These are phyloP conservation scores for Teratosphaeria zuluensis DNA, from an alignment of 2,329 filamentous ascomycete species.

Conservation along the genomic window DNA sequence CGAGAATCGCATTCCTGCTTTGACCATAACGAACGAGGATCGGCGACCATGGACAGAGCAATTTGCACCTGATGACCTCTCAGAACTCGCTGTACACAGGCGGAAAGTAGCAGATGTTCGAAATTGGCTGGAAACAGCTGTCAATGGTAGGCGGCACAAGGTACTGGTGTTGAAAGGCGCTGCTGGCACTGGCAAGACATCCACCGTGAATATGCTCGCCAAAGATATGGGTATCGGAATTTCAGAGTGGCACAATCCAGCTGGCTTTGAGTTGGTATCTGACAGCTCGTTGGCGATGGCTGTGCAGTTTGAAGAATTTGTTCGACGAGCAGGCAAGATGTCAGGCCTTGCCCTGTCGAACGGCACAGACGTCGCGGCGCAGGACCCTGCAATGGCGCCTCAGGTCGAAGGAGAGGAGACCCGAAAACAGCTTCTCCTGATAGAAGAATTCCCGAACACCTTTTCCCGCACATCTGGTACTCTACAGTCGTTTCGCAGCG, in stretches of 20 bases:
- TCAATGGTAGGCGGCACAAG: conserved; percentile 41
- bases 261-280: conserved; percentile 48
- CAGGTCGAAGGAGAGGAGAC: not conserved
- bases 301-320: conserved; percentile 83
- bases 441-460: conserved; percentile 44
- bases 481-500: conserved; percentile 52
- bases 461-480: conserved; percentile 35
- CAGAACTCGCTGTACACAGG: conserved; percentile 89
- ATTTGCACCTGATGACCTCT: conserved; percentile 63
- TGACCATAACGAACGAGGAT: conserved; percentile 37
- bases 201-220: conserved; percentile 69
- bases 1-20: conserved; percentile 25
- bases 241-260: conserved; percentile 84
- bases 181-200: conserved; percentile 87
- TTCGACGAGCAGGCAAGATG: conserved; percentile 72
- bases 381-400: not conserved
- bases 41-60: conserved; percentile 77
- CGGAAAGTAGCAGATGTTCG: conserved; percentile 83
- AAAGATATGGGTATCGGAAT: conserved; percentile 67
- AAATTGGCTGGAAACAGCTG: conserved; percentile 68
- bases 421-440: conserved; percentile 31
- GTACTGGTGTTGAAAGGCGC: conserved; percentile 67
- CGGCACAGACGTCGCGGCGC: conserved; percentile 4
- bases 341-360: conserved; percentile 51
- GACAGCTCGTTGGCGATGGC: conserved; percentile 57